A percentile compares a stretch with the other conserved stretches of the same genome.
Conservation (phyloP, 371 early-diverging fungal genomes). For the Apophysomyces sp. region DNA sequence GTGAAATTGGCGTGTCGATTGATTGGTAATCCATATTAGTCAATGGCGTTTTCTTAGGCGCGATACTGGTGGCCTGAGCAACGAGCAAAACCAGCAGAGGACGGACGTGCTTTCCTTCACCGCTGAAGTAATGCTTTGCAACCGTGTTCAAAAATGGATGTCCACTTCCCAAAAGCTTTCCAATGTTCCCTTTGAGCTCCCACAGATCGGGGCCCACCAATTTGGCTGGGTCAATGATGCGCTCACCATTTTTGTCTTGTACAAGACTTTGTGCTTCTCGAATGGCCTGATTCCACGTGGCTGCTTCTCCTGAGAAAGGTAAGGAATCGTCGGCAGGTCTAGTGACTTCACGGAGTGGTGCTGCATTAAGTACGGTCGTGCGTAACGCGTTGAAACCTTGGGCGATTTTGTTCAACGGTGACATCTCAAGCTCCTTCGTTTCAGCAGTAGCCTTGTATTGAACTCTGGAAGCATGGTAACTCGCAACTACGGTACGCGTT, state of each 20-base stretch:
- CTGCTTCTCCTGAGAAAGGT: conserved; percentile 36
- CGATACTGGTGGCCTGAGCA: conserved; percentile 81
- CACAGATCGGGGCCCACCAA: conserved; percentile 78
- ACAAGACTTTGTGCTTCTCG: conserved; percentile 52
- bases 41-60: conserved; percentile 24
- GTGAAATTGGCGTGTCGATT: conserved; percentile 53
- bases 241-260: conserved; percentile 30
- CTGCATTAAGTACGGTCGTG: conserved; percentile 15
- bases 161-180: conserved; percentile 77
- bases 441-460: not conserved
- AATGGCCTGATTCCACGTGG: conserved; percentile 56
- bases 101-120: conserved; percentile 90
- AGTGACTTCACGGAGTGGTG: conserved; percentile 11
- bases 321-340: conserved; percentile 18
- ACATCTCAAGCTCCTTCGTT: conserved; percentile 1
- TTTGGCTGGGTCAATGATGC: conserved; percentile 56
- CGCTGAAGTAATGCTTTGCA: conserved; percentile 86
- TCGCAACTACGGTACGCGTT: not conserved
- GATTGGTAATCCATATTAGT: conserved; percentile 42
- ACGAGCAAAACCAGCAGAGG: conserved; percentile 90
- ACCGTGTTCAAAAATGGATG: conserved; percentile 89
- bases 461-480: not conserved
- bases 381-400: conserved; percentile 25
- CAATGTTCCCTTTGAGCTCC: conserved; percentile 84
- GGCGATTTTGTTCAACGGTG: conserved; percentile 33